A percentile compares a stretch with the other conserved stretches of the same genome.
Evolutionary conservation across 768 basidiomycete species (phyloP).

Genomic region (Plicaturopsis crispa): DNA sequence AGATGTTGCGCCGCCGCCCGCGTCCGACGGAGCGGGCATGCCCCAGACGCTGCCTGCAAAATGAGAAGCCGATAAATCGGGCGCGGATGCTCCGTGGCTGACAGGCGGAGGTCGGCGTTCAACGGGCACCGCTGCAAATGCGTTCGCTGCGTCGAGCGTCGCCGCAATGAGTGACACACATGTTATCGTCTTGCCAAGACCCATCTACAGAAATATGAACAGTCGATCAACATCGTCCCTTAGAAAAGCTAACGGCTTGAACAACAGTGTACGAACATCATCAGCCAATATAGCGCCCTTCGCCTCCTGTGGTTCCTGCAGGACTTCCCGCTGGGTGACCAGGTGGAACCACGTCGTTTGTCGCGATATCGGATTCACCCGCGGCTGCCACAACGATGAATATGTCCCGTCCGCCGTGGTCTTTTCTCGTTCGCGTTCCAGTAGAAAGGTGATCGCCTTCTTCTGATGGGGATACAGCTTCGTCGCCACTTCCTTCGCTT

Average conservation of each 20-base stretch:
- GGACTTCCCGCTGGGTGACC: slow-evolving; percentile 75
- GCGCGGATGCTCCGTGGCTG: slow-evolving; percentile 16
- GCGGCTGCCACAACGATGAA: slow-evolving; percentile 66
- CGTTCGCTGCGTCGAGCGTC: slow-evolving; percentile 63
- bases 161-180: slow-evolving; percentile 90
- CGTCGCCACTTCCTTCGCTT: slow-evolving; percentile 72
- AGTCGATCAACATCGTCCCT: slow-evolving; percentile 8
- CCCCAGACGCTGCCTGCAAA: slow-evolving; percentile 80
- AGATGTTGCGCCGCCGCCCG: slow-evolving; percentile 18
- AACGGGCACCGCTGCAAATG: slow-evolving; percentile 55
- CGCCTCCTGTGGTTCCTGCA: slow-evolving; percentile 57
- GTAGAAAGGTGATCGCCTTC: slow-evolving; percentile 91
- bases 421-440: slow-evolving; percentile 78
- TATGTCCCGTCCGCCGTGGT: slow-evolving; percentile 47
- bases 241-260: slow-evolving; percentile 8
- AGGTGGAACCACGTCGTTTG: slow-evolving; percentile 67
- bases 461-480: slow-evolving; percentile 95
- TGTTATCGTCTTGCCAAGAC: slow-evolving; percentile 94
- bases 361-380: slow-evolving; percentile 39
- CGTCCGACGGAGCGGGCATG: slow-evolving; percentile 52
- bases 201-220: slow-evolving; percentile 61
- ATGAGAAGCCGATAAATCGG: slow-evolving; percentile 43
- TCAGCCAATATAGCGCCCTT: slow-evolving; percentile 94
- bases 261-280: slow-evolving; percentile 58
- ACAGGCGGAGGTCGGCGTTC: slow-evolving; percentile 31